These are phyloP conservation scores for Fusarium sp. DNA, from an alignment of 2,329 filamentous ascomycete species.

Conservation along the genomic window DNA sequence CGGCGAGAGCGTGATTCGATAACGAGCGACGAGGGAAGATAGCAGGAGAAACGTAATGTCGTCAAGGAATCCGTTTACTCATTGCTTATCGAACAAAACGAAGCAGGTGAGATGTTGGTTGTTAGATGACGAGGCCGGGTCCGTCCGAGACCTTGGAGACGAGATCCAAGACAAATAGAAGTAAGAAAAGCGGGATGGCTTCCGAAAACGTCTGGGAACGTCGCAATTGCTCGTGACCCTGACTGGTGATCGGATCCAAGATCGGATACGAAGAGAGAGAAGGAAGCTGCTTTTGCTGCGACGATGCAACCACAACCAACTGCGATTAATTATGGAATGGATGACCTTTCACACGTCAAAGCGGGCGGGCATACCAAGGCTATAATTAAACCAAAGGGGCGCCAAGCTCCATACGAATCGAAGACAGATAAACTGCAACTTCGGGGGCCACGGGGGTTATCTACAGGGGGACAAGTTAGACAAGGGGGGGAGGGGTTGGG, in stretches of 20 bases:
- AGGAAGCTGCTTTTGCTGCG: background rate
- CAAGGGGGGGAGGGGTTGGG: background rate
- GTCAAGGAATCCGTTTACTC: slow-evolving; percentile 17
- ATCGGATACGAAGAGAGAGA: background rate
- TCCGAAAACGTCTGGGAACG: slow-evolving; percentile 22
- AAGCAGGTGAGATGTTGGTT: slow-evolving; percentile 26
- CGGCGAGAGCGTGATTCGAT: slow-evolving; percentile 1
- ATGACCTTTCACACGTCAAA: slow-evolving; percentile 22
- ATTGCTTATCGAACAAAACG: slow-evolving; percentile 36
- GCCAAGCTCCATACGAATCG: slow-evolving; percentile 21
- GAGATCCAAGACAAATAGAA: background rate
- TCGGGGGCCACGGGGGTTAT: slow-evolving; percentile 7
- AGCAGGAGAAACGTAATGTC: slow-evolving; percentile 8
- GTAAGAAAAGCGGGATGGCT: background rate
- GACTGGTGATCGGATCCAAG: background rate
- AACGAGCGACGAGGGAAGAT: slow-evolving; percentile 33
- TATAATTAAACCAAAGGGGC: slow-evolving; percentile 40
- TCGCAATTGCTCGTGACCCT: slow-evolving; percentile 7
- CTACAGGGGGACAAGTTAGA: slow-evolving; percentile 9
- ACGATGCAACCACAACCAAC: background rate
- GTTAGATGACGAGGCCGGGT: slow-evolving; percentile 19
- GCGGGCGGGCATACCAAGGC: slow-evolving; percentile 27
- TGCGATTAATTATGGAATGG: background rate
- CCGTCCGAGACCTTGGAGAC: background rate
- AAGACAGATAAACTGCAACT: slow-evolving; percentile 33